Base-by-base conservation (phyloP, 176 grass and related monocot genomes). In the Coix lacrymajobi region DNA sequence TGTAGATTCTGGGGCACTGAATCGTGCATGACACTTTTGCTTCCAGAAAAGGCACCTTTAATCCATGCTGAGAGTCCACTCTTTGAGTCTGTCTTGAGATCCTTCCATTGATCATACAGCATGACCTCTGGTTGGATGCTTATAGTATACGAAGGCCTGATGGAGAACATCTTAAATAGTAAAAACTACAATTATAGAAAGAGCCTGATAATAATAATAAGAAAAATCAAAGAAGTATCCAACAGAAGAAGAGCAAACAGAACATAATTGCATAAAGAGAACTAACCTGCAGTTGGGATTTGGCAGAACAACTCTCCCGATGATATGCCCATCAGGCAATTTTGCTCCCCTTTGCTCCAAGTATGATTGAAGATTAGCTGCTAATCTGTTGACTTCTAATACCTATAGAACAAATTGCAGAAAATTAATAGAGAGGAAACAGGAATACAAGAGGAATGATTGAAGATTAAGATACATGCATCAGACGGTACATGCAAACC, bases 61-160 rank as follows among this genome's bases (percentile, higher is more conserved):
- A 98, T 84, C 96, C 96, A 98, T 65, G 86, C 88, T 66, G 90
- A 93, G 54, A 91, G 58, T 83, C 89, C 96, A 93, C 56, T 39
- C 48, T 79, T 93, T 25, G 84, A 79, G 68, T 91, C 92, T 81
- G 87, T 66, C 79, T 93, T 98, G 64, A 93, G 63, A 73, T 95
- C 92, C 60, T 80, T 90, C 91, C 92, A 98, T 85, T 98, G 90
- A 40, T 90, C 82, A 24, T 74, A 78, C 7, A 83, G 69, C 65
- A 95, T 73, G 75, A 93, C 85, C 79, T 95, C 96, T 16, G 84
- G 83, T 83, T 88, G 91, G 60, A 84, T 74, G 77, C 60, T 85
- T 80, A 98, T 95, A 60, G 87, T 88, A 79, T 91, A 89, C 4
- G 91, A 72, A 87, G 76, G 87, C 41, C 96, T 95, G 80, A 43